Evolutionary conservation across 208 protist genomes (phyloP), one percentile per base, ranked within the genome.

Genomic region (Dictyostelium gargantuum): DNA sequence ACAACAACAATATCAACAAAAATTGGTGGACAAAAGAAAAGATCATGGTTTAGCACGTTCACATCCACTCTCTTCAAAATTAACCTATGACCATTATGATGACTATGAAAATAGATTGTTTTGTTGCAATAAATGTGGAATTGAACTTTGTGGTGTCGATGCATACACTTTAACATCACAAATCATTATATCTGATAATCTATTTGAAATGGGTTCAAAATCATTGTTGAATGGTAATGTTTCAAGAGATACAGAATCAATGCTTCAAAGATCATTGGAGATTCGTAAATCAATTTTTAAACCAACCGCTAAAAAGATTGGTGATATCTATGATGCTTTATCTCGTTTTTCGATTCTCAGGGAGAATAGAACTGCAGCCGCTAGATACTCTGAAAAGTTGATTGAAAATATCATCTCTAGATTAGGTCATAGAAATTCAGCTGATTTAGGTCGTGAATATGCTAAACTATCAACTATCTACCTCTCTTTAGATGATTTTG

Each of bases 381-480:
- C 76, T 5, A 50, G 11, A 2, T 79, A 89, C 29, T 32, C 40
- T 6, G 82, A 89, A 42, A 70, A 68, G 11, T 50, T 38, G 1
- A 52, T 89, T 0, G 8, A 79, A 19, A 79, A 79, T 29, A 68
- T 89, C 15, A 52, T 21, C n/a, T 40, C 56, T 13, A 38, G 82
- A 35, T 32, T 79, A 15, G 66, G 48, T 23, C 82, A 89, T 35
- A n/a, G 35, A 8, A 73, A 89, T 21, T 79, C 50, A 0, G 48
- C 68, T 0, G 82, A 89, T 19, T 35, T 89, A 6, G 70, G 29
- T 29, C 23, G 70, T 29, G 82, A 89, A 29, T 79, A 52, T n/a
- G 21, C 70, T 6, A 89, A 89, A 52, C 32, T 89, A 4, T 68
- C 50, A 19, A 66, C 48, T 21, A 79, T 89, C 13, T 89, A 89